Evolutionary conservation across 2,329 filamentous ascomycete genomes (phyloP), one percentile per base, ranked within the genome.

Genomic region (Trichophyton rubrum): DNA sequence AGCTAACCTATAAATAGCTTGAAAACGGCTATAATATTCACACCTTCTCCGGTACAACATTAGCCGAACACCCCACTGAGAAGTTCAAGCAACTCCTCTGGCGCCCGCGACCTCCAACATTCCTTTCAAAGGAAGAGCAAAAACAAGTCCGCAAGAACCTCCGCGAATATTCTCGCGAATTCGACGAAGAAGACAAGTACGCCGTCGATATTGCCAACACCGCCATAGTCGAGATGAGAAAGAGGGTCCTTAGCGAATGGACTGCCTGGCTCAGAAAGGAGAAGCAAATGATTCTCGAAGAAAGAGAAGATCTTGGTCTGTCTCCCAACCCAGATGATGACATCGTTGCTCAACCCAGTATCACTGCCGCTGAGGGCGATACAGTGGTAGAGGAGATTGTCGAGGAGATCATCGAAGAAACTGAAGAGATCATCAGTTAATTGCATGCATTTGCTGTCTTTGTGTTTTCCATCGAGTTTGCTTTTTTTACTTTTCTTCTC

Each of bases 11-110:
- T 33, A 38, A 38, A 56, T 71, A 96, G 89, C 96, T 97, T 90
- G 93, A 99, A 80, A 99, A 97, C 73, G 93, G 93, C 65, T 99
- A 96, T 80, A 92, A 97, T 75, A 79, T 99, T 64, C 97, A 96
- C 82, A 91, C 95, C 73, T 99, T 99, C 83, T 88, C 86, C 74
- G 95, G 93, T 65, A 86, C 88, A 68, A 83, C 87, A 60, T 84
- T 99, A 60, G 86, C 90, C 62, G 95, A 99, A 77, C 89, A 96
- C 75, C 86, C 85, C 58, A 82, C 95, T 62, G 93, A 99, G 67
- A 95, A 95, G 76, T 97, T 99, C 84, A 96, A 96, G 83, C 93
- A 99, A 76, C 89, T 91, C 77, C 76, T 89, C 64, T 99, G 93
- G 93, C 88, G 93, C 51, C 93, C 93, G 20, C 88, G 93, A 49